Conservation (phyloP, 306 rosid genomes). For the Aeschynomene evenia region DNA sequence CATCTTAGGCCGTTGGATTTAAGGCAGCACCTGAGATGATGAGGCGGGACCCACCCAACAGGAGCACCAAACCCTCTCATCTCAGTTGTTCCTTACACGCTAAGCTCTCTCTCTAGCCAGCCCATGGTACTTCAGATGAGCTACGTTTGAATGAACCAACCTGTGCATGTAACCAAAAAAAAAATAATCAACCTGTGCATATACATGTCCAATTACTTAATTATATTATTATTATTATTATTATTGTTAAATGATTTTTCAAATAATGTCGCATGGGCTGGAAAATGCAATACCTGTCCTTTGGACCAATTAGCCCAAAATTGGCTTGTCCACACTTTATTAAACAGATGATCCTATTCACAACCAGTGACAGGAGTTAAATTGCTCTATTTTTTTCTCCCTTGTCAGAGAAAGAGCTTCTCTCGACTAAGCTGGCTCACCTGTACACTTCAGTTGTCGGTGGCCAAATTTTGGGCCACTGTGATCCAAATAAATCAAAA, state of each 20-base stretch:
- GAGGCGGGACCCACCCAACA: not conserved
- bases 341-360: not conserved
- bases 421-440: not conserved
- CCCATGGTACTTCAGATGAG: too few relatives aligned
- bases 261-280: not conserved
- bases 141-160: not conserved
- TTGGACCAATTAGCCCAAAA: not conserved
- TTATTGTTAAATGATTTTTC: too few relatives aligned
- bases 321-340: not conserved
- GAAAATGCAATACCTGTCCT: not conserved
- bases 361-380: too few relatives aligned
- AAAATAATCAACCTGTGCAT: too few relatives aligned
- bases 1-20: not conserved
- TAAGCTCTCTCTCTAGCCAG: not conserved
- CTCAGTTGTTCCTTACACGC: not conserved
- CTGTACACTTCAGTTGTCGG: not conserved
- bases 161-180: too few relatives aligned
- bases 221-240: too few relatives aligned
- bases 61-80: not conserved
- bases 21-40: not conserved
- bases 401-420: too few relatives aligned
- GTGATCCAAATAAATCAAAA: not conserved
- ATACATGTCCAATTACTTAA: too few relatives aligned
- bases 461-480: not conserved
- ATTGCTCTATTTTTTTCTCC: too few relatives aligned